Conservation (phyloP, 768 basidiomycete species). For the Dentipellis fragilis region DNA sequence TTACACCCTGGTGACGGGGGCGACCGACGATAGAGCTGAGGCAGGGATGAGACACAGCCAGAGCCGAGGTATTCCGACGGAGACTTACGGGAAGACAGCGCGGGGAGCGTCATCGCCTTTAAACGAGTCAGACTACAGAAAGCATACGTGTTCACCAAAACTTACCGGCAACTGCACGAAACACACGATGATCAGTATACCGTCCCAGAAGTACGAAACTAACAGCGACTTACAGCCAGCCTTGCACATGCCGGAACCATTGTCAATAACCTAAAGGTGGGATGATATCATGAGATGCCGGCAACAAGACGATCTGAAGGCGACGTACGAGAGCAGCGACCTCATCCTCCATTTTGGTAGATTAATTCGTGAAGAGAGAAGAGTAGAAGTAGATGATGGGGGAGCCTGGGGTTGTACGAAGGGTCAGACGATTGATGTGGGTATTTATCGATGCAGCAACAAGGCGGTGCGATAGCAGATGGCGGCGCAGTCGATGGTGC, state of each 20-base stretch:
- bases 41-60: constrained; percentile 6
- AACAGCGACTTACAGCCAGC: constrained; percentile 74
- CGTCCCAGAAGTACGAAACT: constrained; percentile 10
- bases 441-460: not conserved
- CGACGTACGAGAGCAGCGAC: constrained; percentile 43
- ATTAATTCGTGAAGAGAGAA: constrained; percentile 4
- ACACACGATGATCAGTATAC: constrained; percentile 48
- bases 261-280: constrained; percentile 64
- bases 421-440: not conserved
- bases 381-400: not conserved
- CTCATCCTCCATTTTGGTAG: constrained; percentile 49
- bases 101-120: constrained; percentile 93
- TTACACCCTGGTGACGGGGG: constrained; percentile 89
- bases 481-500: not conserved
- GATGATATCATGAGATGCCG: not conserved
- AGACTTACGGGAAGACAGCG: constrained; percentile 85
- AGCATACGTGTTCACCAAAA: not conserved
- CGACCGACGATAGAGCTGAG: constrained; percentile 85
- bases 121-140: not conserved
- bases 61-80: not conserved
- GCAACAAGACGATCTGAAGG: not conserved
- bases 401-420: not conserved
- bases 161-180: constrained; percentile 62
- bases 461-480: not conserved
- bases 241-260: constrained; percentile 99